Evolutionary conservation across 495 filamentous ascomycete genomes (phyloP).

Genomic region (Talaromyces thailandensis): DNA sequence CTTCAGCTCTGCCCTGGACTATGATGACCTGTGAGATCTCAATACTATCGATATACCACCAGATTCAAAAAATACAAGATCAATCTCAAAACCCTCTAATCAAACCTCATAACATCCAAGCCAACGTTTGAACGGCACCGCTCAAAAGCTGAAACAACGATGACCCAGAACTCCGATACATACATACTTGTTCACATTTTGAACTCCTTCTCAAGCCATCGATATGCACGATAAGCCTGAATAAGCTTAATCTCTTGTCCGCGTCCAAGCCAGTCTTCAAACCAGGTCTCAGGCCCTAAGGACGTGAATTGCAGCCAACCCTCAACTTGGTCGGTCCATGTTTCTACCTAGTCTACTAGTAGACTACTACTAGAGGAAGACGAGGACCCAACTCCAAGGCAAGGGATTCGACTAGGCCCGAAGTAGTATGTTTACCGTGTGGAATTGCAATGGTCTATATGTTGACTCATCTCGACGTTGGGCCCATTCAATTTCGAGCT

Average conservation of each 20-base stretch:
- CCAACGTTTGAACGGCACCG: background rate
- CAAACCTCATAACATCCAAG: background rate
- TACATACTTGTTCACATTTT: background rate
- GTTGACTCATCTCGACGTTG: background rate
- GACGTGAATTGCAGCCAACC: background rate
- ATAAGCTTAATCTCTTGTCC: background rate
- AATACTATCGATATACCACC: background rate
- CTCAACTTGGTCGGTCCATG: too few relatives aligned
- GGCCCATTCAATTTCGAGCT: too few relatives aligned
- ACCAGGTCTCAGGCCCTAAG: background rate
- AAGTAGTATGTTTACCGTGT: background rate
- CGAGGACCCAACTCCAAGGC: background rate
- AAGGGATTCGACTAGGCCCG: background rate
- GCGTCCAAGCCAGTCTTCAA: background rate
- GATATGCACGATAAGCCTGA: background rate
- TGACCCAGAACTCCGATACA: background rate
- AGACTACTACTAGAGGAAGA: background rate
- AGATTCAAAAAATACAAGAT: background rate
- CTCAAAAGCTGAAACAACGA: background rate
- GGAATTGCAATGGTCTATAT: background rate
- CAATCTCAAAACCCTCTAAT: background rate
- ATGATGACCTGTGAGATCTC: too few relatives aligned
- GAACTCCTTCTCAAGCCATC: background rate
- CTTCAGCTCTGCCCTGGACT: background rate
- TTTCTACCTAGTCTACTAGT: background rate